phyloP scores from a whole-genome alignment of 2,329 filamentous ascomycete genomes.

The Pyrenophora seminiperda region DNA sequence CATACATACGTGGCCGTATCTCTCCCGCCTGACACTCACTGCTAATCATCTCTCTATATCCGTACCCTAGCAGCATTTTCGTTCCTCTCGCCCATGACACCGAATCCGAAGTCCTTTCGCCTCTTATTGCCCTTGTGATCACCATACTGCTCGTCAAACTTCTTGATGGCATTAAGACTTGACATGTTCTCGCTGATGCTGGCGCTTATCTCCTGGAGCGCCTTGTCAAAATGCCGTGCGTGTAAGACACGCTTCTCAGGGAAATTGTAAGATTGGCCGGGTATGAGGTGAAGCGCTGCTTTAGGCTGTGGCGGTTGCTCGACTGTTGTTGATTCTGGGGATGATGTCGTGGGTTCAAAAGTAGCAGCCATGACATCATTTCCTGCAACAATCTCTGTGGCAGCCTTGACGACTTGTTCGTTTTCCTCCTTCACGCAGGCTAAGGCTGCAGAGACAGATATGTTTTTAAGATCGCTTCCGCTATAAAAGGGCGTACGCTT shows the following conservation, averaged over 20 bases:
- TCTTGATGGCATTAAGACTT: slow-evolving; percentile 80
- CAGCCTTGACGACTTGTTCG: slow-evolving; percentile 44
- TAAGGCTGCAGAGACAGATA: slow-evolving; percentile 79
- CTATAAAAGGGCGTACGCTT: slow-evolving; percentile 76
- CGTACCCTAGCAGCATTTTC: slow-evolving; percentile 44
- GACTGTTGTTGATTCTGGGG: slow-evolving; percentile 9
- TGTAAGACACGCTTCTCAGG: slow-evolving; percentile 71
- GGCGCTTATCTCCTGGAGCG: slow-evolving; percentile 84
- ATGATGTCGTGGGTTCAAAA: background rate
- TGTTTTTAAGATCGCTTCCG: slow-evolving; percentile 81
- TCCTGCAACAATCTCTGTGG: slow-evolving; percentile 21
- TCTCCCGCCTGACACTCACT: background rate
- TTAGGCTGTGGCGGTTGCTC: slow-evolving; percentile 1
- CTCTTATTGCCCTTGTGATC: slow-evolving; percentile 72
- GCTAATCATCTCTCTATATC: slow-evolving; percentile 8
- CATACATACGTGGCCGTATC: background rate
- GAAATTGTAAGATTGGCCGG: slow-evolving; percentile 59
- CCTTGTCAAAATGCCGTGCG: slow-evolving; percentile 78
- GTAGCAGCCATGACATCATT: background rate
- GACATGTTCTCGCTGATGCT: slow-evolving; percentile 95
- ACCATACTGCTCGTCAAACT: slow-evolving; percentile 95
- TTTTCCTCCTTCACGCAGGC: slow-evolving; percentile 78
- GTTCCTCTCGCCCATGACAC: slow-evolving; percentile 33
- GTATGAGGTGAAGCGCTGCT: slow-evolving; percentile 43
- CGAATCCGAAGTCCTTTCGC: slow-evolving; percentile 62